These are phyloP conservation scores for Apiospora koreana DNA, from an alignment of 2,329 filamentous ascomycete genomes.

Conservation along the genomic window DNA sequence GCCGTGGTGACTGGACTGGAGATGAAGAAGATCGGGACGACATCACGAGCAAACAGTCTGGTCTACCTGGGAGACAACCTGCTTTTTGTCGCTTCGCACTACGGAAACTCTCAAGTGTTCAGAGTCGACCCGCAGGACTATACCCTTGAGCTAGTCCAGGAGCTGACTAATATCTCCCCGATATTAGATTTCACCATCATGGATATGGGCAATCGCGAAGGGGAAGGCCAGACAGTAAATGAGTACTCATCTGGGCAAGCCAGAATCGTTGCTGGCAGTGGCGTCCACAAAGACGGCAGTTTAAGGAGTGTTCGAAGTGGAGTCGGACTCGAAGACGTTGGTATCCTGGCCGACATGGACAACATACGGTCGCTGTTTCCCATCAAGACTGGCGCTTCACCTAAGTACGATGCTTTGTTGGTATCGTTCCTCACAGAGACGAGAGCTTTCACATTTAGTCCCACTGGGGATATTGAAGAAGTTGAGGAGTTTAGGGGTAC, in stretches of 20 bases:
- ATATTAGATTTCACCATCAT: slow-evolving; percentile 94
- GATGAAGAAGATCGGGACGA: slow-evolving; percentile 63
- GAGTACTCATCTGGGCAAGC: slow-evolving; percentile 96
- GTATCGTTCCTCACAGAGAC: slow-evolving; percentile 84
- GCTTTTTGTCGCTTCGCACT: slow-evolving; percentile 88
- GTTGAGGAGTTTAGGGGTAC: slow-evolving; percentile 75
- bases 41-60: slow-evolving; percentile 74
- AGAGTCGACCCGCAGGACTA: slow-evolving; percentile 35
- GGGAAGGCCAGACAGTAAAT: slow-evolving; percentile 73
- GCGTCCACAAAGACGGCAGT: slow-evolving; percentile 85
- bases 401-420: slow-evolving; percentile 68
- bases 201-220: slow-evolving; percentile 88
- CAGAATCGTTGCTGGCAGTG: slow-evolving; percentile 88
- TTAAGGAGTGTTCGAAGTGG: slow-evolving; percentile 90
- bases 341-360: slow-evolving; percentile 77
- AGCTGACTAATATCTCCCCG: slow-evolving; percentile 81
- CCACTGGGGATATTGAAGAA: slow-evolving; percentile 81
- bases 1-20: slow-evolving; percentile 73
- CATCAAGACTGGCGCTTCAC: slow-evolving; percentile 52
- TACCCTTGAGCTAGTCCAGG: slow-evolving; percentile 69
- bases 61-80: slow-evolving; percentile 74
- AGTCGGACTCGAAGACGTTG: slow-evolving; percentile 86
- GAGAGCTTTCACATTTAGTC: slow-evolving; percentile 75
- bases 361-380: slow-evolving; percentile 74
- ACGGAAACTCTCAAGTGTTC: slow-evolving; percentile 85